Conservation (phyloP, 1,139 yeast species). For the Saccharomyces hybrid region DNA sequence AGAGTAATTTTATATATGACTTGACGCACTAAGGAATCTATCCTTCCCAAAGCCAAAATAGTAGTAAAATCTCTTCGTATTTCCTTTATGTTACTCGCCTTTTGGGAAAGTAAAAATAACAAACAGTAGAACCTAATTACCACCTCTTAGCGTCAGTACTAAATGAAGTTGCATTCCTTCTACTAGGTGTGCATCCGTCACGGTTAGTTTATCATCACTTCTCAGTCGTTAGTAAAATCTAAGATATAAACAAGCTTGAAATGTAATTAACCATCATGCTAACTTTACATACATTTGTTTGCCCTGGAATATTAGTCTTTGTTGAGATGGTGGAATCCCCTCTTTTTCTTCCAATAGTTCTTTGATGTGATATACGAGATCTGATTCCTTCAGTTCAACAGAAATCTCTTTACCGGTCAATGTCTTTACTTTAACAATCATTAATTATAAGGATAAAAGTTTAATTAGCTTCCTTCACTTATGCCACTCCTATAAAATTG, state of each 20-base stretch:
- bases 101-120: background rate
- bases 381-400: slow-evolving; percentile 69
- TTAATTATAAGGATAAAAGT: slow-evolving; percentile 1
- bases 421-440: slow-evolving; percentile 40
- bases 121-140: slow-evolving; percentile 28
- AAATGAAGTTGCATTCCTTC: slow-evolving; percentile 83
- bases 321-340: slow-evolving; percentile 96
- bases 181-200: slow-evolving; percentile 53
- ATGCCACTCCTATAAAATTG: background rate
- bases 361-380: slow-evolving; percentile 70
- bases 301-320: slow-evolving; percentile 83
- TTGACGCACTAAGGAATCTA: background rate
- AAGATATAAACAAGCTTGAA: background rate
- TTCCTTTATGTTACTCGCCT: background rate
- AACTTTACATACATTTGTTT: slow-evolving; percentile 63
- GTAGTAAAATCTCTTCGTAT: too few relatives aligned
- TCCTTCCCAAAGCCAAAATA: too few relatives aligned
- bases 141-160: slow-evolving; percentile 88
- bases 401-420: slow-evolving; percentile 75
- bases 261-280: background rate
- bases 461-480: background rate
- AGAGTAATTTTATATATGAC: background rate
- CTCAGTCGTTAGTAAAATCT: slow-evolving; percentile 10
- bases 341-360: slow-evolving; percentile 94
- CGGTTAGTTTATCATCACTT: slow-evolving; percentile 64